Percentiles rank a stretch among this genome's conserved stretches.
Conservation (phyloP, 176 grass and related monocot species). For the barley (Hordeum vulgare) region MorexV3_pseudomolecules_assembly NC_058523.1:8470407-8470906, state of each 20-base stretch:
- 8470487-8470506: not conserved
- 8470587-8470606: not conserved
- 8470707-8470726: not conserved
- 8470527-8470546: not conserved
- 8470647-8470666: constrained; percentile 77
- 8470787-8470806: constrained; percentile 43
- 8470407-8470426: too few relatives aligned
- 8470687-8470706: not conserved
- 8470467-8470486: not conserved
- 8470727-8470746: not conserved
- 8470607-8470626: not conserved
- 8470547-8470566: constrained; percentile 9
- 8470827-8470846: constrained; percentile 67
- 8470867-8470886: not conserved
- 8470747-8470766: constrained; percentile 44
- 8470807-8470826: constrained; percentile 56
- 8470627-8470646: constrained; percentile 1
- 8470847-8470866: constrained; percentile 2
- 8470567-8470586: not conserved
- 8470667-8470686: constrained; percentile 36
- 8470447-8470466: not conserved
- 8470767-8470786: constrained; percentile 34
- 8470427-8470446: not conserved
- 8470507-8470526: constrained; percentile 1
- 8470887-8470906: not conserved